Conservation (phyloP, 2,329 filamentous ascomycete species). For the Ophidiomyces ophidiicola region DNA sequence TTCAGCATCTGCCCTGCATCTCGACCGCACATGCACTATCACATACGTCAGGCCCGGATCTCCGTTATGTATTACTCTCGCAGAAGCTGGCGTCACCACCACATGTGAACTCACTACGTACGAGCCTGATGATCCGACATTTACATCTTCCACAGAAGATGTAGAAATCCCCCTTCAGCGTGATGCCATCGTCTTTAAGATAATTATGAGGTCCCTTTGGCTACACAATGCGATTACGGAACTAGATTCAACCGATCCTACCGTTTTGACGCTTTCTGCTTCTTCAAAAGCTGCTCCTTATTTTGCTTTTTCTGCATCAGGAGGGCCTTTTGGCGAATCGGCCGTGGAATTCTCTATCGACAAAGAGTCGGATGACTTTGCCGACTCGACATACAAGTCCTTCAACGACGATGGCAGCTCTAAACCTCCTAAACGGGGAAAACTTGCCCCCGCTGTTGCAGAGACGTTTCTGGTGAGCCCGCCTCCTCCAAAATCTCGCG, state of each 20-base stretch:
- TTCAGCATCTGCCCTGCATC: slow-evolving; percentile 66
- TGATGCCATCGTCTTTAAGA: slow-evolving; percentile 70
- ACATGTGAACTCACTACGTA: slow-evolving; percentile 87
- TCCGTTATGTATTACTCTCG: slow-evolving; percentile 71
- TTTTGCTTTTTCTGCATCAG: slow-evolving; percentile 58
- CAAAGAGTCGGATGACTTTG: slow-evolving; percentile 21
- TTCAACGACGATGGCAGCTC: slow-evolving; percentile 29
- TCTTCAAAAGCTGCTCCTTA: slow-evolving; percentile 51
- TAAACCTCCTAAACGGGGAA: slow-evolving; percentile 24
- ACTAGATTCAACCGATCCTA: slow-evolving; percentile 55
- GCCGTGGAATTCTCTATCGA: slow-evolving; percentile 49
- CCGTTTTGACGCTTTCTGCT: slow-evolving; percentile 56
- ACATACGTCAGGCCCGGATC: slow-evolving; percentile 63
- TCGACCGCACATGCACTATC: slow-evolving; percentile 75
- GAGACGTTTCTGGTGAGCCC: slow-evolving; percentile 45
- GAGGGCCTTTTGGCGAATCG: slow-evolving; percentile 47
- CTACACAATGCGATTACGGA: slow-evolving; percentile 41
- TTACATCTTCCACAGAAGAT: slow-evolving; percentile 20
- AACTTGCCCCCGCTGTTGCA: slow-evolving; percentile 33
- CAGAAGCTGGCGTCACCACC: slow-evolving; percentile 75
- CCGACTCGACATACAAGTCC: slow-evolving; percentile 23
- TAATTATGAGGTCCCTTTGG: slow-evolving; percentile 66
- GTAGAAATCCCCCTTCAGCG: slow-evolving; percentile 69
- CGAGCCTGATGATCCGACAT: slow-evolving; percentile 59
- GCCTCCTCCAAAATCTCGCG: slow-evolving; percentile 47